phyloP scores from a whole-genome alignment of 2,329 filamentous ascomycete species.

The Colletotrichum scovillei region DNA sequence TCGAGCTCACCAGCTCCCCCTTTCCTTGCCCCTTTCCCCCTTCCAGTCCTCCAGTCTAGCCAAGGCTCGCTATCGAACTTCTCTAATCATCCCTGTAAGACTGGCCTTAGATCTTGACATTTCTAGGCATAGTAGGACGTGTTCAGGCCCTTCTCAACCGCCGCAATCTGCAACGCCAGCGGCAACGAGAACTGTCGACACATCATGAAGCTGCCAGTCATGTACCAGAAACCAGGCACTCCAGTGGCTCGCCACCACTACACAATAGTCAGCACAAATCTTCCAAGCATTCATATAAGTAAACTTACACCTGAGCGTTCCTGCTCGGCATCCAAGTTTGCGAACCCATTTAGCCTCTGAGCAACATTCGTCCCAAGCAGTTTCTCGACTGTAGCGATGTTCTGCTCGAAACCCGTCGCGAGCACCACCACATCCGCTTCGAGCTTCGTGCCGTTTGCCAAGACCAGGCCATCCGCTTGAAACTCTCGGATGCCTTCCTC shows the following conservation, averaged over 20 bases:
- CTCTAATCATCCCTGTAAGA: neutral
- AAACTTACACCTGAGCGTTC: slow-evolving; percentile 41
- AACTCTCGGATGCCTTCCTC: slow-evolving; percentile 47
- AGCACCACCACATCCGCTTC: slow-evolving; percentile 55
- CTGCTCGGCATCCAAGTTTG: slow-evolving; percentile 51
- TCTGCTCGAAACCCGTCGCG: slow-evolving; percentile 55
- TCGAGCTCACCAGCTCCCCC: neutral
- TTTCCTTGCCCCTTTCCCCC: no score
- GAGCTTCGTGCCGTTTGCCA: slow-evolving; percentile 48
- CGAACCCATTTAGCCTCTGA: slow-evolving; percentile 46
- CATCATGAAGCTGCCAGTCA: slow-evolving; percentile 48
- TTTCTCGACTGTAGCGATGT: slow-evolving; percentile 47
- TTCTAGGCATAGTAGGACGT: neutral
- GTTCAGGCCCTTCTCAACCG: slow-evolving; percentile 41
- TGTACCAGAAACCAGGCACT: slow-evolving; percentile 52
- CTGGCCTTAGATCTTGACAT: no score
- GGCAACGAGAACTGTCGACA: slow-evolving; percentile 49
- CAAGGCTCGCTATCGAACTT: no score
- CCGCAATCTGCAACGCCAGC: slow-evolving; percentile 53
- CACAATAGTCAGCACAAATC: neutral
- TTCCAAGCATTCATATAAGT: no score
- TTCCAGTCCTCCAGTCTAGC: no score
- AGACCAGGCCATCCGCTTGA: slow-evolving; percentile 37
- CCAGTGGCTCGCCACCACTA: slow-evolving; percentile 52
- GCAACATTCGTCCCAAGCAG: slow-evolving; percentile 50